Evolutionary conservation across 768 basidiomycete species (phyloP).

Genomic region (Hypsizygus marmoreus): DNA sequence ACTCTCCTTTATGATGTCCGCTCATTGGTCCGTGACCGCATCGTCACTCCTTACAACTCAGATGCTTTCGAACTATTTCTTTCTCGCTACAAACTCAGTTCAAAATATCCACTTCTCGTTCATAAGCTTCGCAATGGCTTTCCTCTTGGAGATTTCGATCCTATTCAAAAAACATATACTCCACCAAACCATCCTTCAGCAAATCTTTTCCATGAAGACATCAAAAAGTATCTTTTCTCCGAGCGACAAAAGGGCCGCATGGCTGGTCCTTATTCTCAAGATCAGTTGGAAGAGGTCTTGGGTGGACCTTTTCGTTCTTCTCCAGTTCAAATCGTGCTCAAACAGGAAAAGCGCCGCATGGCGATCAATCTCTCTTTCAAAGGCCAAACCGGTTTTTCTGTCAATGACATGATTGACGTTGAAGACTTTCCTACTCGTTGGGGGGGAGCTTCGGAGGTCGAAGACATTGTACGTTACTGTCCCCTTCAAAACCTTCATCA

Average conservation of each 20-base stretch:
- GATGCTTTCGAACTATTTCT: conserved; percentile 27
- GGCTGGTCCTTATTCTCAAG: background rate
- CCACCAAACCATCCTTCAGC: conserved; percentile 2
- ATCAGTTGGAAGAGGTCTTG: background rate
- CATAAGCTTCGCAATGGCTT: conserved; percentile 32
- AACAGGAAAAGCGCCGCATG: background rate
- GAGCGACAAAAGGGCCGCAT: background rate
- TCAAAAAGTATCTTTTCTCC: background rate
- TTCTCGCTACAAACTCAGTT: conserved; percentile 18
- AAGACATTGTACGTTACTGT: background rate
- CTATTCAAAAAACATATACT: too few relatives aligned
- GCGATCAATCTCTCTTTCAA: background rate
- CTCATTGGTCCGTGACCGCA: background rate
- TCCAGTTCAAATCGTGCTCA: background rate
- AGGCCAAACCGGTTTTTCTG: background rate
- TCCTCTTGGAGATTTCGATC: conserved; percentile 33
- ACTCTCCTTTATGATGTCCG: background rate
- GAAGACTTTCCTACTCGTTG: conserved; percentile 2
- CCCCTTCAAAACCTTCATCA: background rate
- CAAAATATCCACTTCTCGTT: conserved; percentile 29
- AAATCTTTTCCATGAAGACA: background rate
- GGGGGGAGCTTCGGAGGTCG: background rate
- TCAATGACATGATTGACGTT: conserved; percentile 4
- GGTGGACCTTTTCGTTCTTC: conserved; percentile 2
- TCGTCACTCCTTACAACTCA: conserved; percentile 32